Evolutionary conservation across 2,329 filamentous ascomycete genomes (phyloP).

Genomic region (Epichloe festucae): DNA sequence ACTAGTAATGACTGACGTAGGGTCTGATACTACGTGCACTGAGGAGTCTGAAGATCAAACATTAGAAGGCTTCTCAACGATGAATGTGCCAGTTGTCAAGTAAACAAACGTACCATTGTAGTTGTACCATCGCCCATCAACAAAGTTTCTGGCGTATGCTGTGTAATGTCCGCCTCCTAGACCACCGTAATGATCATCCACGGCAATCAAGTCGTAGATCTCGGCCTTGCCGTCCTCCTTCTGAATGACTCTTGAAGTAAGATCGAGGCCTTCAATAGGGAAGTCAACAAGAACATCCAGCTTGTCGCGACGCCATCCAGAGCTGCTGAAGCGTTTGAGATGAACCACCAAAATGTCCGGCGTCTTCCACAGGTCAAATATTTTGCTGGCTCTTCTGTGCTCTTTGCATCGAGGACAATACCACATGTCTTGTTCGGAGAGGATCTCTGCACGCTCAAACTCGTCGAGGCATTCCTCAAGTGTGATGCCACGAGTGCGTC

Average conservation of each 20-base stretch:
- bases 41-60: constrained; percentile 49
- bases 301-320: constrained; percentile 74
- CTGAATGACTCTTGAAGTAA: constrained; percentile 66
- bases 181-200: constrained; percentile 91
- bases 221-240: constrained; percentile 70
- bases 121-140: constrained; percentile 83
- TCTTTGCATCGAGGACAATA: constrained; percentile 95
- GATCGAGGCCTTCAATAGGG: constrained; percentile 73
- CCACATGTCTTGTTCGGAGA: constrained; percentile 95
- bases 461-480: constrained; percentile 88
- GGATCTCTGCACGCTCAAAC: constrained; percentile 83
- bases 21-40: constrained; percentile 48
- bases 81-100: background rate
- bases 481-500: constrained; percentile 51
- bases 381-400: constrained; percentile 83
- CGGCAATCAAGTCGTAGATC: constrained; percentile 85
- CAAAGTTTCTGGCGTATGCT: constrained; percentile 84
- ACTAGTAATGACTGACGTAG: constrained; percentile 51
- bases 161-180: constrained; percentile 95
- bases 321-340: constrained; percentile 87
- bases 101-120: constrained; percentile 65
- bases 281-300: constrained; percentile 86
- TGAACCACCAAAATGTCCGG: constrained; percentile 93
- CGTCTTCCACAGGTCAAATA: constrained; percentile 92
- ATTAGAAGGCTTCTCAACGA: background rate